Evolutionary conservation across 129 eudicot species (phyloP).

Genomic region (Artemisia argyi): DNA sequence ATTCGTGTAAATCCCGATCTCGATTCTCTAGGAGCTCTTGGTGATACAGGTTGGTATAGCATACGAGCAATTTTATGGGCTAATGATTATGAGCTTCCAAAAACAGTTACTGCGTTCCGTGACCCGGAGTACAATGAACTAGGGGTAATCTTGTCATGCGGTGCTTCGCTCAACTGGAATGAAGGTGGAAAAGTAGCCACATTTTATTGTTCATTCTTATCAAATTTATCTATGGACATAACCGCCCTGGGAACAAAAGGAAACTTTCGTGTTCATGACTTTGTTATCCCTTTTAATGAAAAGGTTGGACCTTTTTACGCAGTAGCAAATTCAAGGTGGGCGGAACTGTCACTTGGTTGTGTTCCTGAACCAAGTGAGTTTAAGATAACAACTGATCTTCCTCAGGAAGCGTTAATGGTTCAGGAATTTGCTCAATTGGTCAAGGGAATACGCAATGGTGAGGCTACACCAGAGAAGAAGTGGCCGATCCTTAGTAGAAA

Average conservation of each 20-base stretch:
- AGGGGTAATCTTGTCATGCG: conserved; percentile 60
- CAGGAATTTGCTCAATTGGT: conserved; percentile 59
- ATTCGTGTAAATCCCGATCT: conserved; percentile 55
- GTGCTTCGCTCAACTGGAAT: conserved; percentile 48
- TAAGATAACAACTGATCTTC: conserved; percentile 36
- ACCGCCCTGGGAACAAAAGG: conserved; percentile 58
- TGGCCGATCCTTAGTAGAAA: conserved; percentile 62
- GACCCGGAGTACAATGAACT: conserved; percentile 42
- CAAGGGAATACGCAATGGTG: conserved; percentile 29
- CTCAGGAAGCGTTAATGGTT: conserved; percentile 71
- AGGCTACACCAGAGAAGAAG: conserved; percentile 44
- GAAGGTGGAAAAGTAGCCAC: conserved; percentile 51
- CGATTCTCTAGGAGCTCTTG: conserved; percentile 47
- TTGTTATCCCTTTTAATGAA: conserved; percentile 55
- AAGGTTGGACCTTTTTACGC: conserved; percentile 41
- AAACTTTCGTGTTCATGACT: conserved; percentile 53
- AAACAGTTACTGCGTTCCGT: conserved; percentile 43
- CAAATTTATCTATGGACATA: conserved; percentile 52
- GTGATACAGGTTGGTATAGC: conserved; percentile 60
- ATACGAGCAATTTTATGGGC: conserved; percentile 63
- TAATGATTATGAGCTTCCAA: conserved; percentile 52
- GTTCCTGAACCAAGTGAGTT: conserved; percentile 43
- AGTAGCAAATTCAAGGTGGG: conserved; percentile 33
- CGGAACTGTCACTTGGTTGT: conserved; percentile 42
- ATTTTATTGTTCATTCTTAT: conserved; percentile 49